Conservation (phyloP, 2,329 filamentous ascomycete genomes). For the Cercospora nicotianae region DNA sequence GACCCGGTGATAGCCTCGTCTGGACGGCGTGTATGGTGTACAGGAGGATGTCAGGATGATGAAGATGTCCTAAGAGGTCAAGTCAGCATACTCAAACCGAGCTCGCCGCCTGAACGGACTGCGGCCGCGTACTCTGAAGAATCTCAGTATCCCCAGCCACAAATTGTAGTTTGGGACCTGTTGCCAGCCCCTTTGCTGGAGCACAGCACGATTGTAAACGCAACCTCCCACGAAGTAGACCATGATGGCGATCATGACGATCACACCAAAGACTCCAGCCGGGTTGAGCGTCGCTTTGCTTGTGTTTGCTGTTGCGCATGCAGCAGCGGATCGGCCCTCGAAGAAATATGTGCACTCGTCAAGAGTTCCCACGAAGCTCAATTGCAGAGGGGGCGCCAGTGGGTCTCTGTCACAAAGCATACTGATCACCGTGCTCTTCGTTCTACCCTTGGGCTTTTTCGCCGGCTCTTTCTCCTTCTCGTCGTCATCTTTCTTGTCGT, state of each 20-base stretch:
- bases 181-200: constrained; percentile 91
- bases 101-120: constrained; percentile 12
- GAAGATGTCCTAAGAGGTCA: constrained; percentile 54
- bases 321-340: constrained; percentile 81
- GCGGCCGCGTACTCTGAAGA: constrained; percentile 65
- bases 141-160: constrained; percentile 84
- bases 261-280: constrained; percentile 82
- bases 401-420: constrained; percentile 90
- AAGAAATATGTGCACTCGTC: constrained; percentile 97
- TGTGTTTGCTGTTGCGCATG: constrained; percentile 70
- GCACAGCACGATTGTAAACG: constrained; percentile 91
- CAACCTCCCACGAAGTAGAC: constrained; percentile 92
- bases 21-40: constrained; percentile 62
- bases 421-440: constrained; percentile 83
- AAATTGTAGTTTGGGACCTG: constrained; percentile 92
- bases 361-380: constrained; percentile 78
- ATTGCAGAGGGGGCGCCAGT: constrained; percentile 62
- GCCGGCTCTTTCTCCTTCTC: constrained; percentile 37
- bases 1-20: constrained; percentile 67
- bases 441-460: constrained; percentile 46
- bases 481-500: constrained; percentile 39
- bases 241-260: constrained; percentile 71
- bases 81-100: constrained; percentile 17
- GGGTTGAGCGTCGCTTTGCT: constrained; percentile 62
- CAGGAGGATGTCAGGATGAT: constrained; percentile 70